These are phyloP conservation scores for Detonula confervacea DNA, from an alignment of 352 stramenopile species.

Conservation along the genomic window DNA sequence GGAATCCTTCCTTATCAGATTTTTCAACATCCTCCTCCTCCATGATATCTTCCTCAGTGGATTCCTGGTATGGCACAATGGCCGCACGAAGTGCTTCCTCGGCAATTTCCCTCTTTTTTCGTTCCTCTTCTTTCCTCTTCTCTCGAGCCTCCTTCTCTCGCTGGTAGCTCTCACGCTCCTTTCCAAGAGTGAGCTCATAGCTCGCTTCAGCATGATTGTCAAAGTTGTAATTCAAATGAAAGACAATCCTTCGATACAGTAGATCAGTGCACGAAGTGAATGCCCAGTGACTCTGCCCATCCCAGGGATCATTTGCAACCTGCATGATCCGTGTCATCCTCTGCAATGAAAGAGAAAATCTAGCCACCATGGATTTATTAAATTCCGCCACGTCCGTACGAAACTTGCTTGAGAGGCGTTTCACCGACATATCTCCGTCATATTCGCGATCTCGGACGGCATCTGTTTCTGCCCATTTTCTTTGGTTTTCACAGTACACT, in stretches of 20 bases:
- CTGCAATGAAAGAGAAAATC: slow-evolving; percentile 42
- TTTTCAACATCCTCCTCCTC: slow-evolving; percentile 45
- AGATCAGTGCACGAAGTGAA: slow-evolving; percentile 69
- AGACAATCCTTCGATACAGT: slow-evolving; percentile 71
- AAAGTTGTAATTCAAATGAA: slow-evolving; percentile 77
- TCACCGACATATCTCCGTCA: slow-evolving; percentile 71
- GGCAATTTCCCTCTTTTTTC: slow-evolving; percentile 65
- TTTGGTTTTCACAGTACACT: slow-evolving; percentile 80
- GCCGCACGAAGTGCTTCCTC: slow-evolving; percentile 71
- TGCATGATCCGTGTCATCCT: slow-evolving; percentile 59
- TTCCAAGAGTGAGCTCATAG: slow-evolving; percentile 80
- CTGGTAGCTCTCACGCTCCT: slow-evolving; percentile 64
- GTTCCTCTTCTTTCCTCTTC: slow-evolving; percentile 39
- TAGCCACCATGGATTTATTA: slow-evolving; percentile 31
- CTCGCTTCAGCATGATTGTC: slow-evolving; percentile 71
- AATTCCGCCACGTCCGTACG: slow-evolving; percentile 49
- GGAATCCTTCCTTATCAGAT: slow-evolving; percentile 44
- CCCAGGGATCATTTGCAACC: slow-evolving; percentile 60
- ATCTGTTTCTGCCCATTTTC: slow-evolving; percentile 82
- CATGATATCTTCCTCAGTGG: slow-evolving; percentile 36
- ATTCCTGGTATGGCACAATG: slow-evolving; percentile 66
- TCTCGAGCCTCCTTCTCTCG: slow-evolving; percentile 53
- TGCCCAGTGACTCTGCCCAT: slow-evolving; percentile 61
- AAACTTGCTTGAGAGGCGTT: slow-evolving; percentile 64
- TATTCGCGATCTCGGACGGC: slow-evolving; percentile 80